Evolutionary conservation across 148 eudicot genomes (phyloP), one percentile per base, ranked within the genome.

Genomic region (Amaranthus cruentus): DNA sequence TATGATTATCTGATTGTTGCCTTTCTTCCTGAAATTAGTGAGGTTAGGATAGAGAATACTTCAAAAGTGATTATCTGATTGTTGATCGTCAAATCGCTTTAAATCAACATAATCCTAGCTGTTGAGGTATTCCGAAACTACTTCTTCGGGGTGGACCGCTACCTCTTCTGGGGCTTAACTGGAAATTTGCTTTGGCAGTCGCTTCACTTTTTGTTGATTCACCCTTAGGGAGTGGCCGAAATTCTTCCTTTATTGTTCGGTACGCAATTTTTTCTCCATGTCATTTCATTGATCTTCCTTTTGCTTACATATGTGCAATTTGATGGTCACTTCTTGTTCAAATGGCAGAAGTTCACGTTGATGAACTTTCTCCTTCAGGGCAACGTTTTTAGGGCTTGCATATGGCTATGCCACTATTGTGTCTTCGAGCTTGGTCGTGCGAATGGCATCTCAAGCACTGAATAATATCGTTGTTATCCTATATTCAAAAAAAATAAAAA

Each of bases 221-320:
- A 77, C 98, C 91, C 84, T 75, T 94, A 77, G 97, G 97, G 69
- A 86, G 83, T 77, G 98, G 97, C 59, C 87, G 96, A 62, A 94
- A 91, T 44, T 78, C 78, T 79, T 88, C 97, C 50, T 94, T 91
- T 79, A 91, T 93, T 66, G 68, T 88, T 70, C 91, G 96, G 98
- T 94, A 18, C 13, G 63, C 9, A 6, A 6, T 48, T 8, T 13
- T 48, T 54, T 57, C 54, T 58, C 9, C 18, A n/a, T n/a, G n/a
- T n/a, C 63, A 6, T 60, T 60, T 60, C n/a, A 62, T 62, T 14
- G 11, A 10, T 50, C 70, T 15, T 12, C 21, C 70, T 18, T 15
- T 6, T 67, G 6, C 44, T 15, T 49, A 14, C 43, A 15, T 18
- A n/a, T n/a, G 4, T 67, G 12, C 55, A 67, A 15, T 50, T 12